These are phyloP conservation scores for Colletotrichum tropicicola DNA, from an alignment of 2,329 filamentous ascomycete genomes.

Conservation along the genomic window DNA sequence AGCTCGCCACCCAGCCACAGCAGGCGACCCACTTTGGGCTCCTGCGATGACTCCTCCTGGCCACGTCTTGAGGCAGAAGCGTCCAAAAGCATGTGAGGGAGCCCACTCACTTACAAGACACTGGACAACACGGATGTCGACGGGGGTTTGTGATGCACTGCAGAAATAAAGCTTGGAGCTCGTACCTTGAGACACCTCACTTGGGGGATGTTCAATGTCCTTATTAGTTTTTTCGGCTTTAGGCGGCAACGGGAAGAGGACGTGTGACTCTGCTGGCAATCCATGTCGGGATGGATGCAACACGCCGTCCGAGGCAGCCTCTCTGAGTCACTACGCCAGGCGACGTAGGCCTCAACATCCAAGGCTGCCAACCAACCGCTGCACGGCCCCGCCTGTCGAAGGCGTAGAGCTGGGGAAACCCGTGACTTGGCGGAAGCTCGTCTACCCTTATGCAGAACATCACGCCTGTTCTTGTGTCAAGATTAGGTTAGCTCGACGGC, in stretches of 20 bases:
- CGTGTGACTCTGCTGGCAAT: not conserved
- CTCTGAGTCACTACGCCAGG: slow-evolving; percentile 16
- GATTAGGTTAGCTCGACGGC: not conserved
- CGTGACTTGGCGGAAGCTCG: not conserved
- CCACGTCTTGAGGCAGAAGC: slow-evolving; percentile 1
- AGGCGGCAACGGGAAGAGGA: slow-evolving; percentile 15
- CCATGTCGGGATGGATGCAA: no score
- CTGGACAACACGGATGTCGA: not conserved
- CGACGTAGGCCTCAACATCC: not conserved
- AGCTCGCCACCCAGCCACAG: slow-evolving; percentile 7
- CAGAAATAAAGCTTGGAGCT: not conserved
- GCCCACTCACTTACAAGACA: slow-evolving; percentile 1
- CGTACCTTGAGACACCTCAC: not conserved
- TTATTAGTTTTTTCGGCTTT: not conserved
- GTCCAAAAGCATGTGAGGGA: slow-evolving; percentile 6
- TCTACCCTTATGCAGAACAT: no score
- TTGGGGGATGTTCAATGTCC: not conserved
- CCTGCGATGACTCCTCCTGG: not conserved
- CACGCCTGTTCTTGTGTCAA: not conserved
- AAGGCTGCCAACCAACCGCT: not conserved
- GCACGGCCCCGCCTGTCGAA: not conserved
- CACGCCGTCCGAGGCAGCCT: not conserved
- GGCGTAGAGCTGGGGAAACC: not conserved
- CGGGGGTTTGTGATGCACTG: not conserved
- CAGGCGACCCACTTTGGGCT: not conserved